Percentiles rank a stretch among this genome's conserved stretches.
Evolutionary conservation across 1,139 yeast species (phyloP).

Genomic region (Taphrina betulina): DNA sequence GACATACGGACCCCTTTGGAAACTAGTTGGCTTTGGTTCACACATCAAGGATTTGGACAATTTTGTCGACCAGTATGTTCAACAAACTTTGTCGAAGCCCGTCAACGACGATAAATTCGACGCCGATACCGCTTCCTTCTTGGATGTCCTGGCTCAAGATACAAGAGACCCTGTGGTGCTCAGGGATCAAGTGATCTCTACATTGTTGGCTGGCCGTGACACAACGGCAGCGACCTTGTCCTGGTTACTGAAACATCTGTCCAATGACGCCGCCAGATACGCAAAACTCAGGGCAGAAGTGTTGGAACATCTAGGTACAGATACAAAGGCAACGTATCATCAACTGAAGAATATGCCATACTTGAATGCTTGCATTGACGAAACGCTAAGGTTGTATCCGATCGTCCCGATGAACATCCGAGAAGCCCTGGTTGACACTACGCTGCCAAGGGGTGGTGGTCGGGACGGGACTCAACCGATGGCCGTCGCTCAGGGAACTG

Average conservation of each 20-base stretch:
- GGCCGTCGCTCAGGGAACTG: slow-evolving; percentile 51
- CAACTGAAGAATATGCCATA: slow-evolving; percentile 51
- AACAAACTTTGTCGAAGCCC: slow-evolving; percentile 13
- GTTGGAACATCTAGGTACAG: slow-evolving; percentile 3
- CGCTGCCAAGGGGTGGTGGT: slow-evolving; percentile 58
- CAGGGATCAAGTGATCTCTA: slow-evolving; percentile 55
- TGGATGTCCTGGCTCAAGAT: slow-evolving; percentile 54
- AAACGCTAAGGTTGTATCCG: slow-evolving; percentile 56
- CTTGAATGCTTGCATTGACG: slow-evolving; percentile 45
- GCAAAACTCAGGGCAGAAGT: slow-evolving; percentile 49
- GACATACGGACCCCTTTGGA: slow-evolving; percentile 47
- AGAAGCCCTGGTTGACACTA: slow-evolving; percentile 51
- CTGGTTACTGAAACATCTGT: slow-evolving; percentile 51
- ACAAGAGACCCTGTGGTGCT: slow-evolving; percentile 53
- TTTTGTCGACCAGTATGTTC: slow-evolving; percentile 18
- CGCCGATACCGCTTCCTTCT: slow-evolving; percentile 51
- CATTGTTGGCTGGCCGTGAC: slow-evolving; percentile 42
- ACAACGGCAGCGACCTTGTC: slow-evolving; percentile 40
- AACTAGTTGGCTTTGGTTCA: slow-evolving; percentile 43
- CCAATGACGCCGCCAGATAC: slow-evolving; percentile 50
- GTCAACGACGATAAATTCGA: slow-evolving; percentile 37
- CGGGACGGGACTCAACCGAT: slow-evolving; percentile 49
- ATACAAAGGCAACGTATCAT: slow-evolving; percentile 49
- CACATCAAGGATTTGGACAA: slow-evolving; percentile 45
- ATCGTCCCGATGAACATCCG: slow-evolving; percentile 57